Base-by-base conservation (phyloP, 305 asterid species). In the Rubia peregrina region DNA sequence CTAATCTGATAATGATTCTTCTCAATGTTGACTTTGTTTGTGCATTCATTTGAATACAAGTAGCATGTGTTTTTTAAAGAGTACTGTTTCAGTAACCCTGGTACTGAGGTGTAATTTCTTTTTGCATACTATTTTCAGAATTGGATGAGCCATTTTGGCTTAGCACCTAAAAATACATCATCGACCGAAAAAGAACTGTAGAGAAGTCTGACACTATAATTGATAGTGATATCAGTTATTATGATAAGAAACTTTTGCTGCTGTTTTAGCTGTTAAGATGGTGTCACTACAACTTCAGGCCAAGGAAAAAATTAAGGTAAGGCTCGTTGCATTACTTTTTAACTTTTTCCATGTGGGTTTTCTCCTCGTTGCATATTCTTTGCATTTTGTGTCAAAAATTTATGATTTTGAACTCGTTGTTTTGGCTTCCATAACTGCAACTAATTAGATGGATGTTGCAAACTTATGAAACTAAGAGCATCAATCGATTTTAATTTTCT, bases 261-360 rank as follows among this genome's bases (percentile, higher is more conserved):
- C 98, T 75, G 92, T 90, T 76, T 80, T 86, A 61, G 98, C 98
- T 40, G 96, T 89, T 69, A 88, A 81, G 95, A 89, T 71, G 89
- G 90, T 14, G 68, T 65, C 1, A 63, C 91, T 63, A 81, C 85
- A 59, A 75, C 76, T 41, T 83, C 89, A n/a, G 88, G 89, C 77
- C 85, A 81, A 76, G 96, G 96, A 70, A 70, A 94, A 91, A 85
- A 80, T 88, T 70, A 95, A 89, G 96, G 98, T 89, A 48, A 69
- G 75, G 63, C 2, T 79, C 41, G 17, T 61, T 71, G 7, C 42
- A 72, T 48, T 73, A 40, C 59, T 44, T 3, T 16, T 65, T 3
- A 8, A 70, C 74, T 71, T 65, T 64, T 61, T 36, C 62, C 3
- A 71, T 57, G 33, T 8, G 17, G 46, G 1, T 30, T 8, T 41